These are phyloP conservation scores for Usnea hakonensis DNA, from an alignment of 495 filamentous ascomycete species.

Conservation along the genomic window DNA sequence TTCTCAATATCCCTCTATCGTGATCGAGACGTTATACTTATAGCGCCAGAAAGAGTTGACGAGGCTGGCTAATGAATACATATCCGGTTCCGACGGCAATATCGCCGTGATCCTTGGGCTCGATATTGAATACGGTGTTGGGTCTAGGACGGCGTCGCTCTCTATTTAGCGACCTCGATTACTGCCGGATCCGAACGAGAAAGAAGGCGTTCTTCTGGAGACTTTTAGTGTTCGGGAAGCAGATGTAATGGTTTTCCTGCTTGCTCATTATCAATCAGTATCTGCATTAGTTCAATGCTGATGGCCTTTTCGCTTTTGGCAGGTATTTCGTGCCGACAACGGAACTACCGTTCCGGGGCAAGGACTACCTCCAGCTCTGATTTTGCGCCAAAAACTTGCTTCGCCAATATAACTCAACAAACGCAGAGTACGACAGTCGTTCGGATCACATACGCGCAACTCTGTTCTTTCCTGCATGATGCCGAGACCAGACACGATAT, in stretches of 20 bases:
- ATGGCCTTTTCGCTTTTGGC: background rate
- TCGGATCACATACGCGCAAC: background rate
- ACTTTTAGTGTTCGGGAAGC: background rate
- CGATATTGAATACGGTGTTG: background rate
- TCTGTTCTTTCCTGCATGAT: background rate
- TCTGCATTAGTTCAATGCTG: background rate
- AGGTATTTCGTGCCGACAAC: background rate
- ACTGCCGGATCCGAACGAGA: background rate
- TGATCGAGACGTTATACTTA: constrained; percentile 1
- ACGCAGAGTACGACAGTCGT: background rate
- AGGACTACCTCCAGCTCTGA: no score
- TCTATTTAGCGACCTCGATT: background rate
- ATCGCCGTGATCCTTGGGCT: background rate
- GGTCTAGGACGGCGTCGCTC: background rate
- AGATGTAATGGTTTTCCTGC: background rate
- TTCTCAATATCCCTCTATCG: background rate
- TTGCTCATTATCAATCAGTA: background rate
- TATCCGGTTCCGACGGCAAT: background rate
- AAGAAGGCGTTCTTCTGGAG: background rate
- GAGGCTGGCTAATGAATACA: constrained; percentile 3
- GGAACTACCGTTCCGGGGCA: no score
- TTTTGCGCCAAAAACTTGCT: no score
- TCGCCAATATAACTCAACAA: background rate
- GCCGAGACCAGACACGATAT: background rate
- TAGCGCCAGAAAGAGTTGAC: background rate